A percentile compares a stretch with the other conserved stretches of the same genome.
phyloP scores from a whole-genome alignment of 1,284 basidiomycete species.

The Tilletia horrida region DNA sequence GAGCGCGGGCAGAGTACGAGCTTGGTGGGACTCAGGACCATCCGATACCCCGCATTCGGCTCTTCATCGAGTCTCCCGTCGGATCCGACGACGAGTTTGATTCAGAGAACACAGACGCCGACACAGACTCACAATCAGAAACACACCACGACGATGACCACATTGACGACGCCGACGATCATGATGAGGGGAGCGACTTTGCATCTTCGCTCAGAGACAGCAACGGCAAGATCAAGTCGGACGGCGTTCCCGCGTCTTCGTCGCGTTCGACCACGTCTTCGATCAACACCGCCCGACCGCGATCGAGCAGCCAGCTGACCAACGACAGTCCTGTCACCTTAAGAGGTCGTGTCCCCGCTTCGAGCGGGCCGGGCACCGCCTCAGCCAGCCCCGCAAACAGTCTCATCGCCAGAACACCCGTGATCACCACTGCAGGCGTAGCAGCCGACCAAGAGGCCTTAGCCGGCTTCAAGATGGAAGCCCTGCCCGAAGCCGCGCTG shows the following conservation, averaged over 20 bases:
- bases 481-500: slow-evolving; percentile 7
- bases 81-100: slow-evolving; percentile 39
- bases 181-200: slow-evolving; percentile 11
- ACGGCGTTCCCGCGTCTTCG: background rate
- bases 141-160: slow-evolving; percentile 19
- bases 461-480: background rate
- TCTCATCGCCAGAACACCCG: background rate
- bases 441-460: background rate
- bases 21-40: slow-evolving; percentile 54
- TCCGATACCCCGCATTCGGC: slow-evolving; percentile 54
- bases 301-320: background rate
- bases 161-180: slow-evolving; percentile 24
- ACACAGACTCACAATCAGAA: background rate
- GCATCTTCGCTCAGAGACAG: slow-evolving; percentile 1
- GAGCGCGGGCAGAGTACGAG: slow-evolving; percentile 56
- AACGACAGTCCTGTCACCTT: slow-evolving; percentile 5
- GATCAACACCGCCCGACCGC: background rate
- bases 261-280: background rate
- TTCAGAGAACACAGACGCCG: slow-evolving; percentile 17
- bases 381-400: background rate
- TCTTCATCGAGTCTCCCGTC: slow-evolving; percentile 48
- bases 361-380: background rate
- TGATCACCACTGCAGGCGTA: slow-evolving; percentile 9
- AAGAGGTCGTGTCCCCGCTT: background rate
- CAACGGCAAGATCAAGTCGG: background rate